Evolutionary conservation across 768 basidiomycete genomes (phyloP).

Genomic region (Phylloporus sp.): DNA sequence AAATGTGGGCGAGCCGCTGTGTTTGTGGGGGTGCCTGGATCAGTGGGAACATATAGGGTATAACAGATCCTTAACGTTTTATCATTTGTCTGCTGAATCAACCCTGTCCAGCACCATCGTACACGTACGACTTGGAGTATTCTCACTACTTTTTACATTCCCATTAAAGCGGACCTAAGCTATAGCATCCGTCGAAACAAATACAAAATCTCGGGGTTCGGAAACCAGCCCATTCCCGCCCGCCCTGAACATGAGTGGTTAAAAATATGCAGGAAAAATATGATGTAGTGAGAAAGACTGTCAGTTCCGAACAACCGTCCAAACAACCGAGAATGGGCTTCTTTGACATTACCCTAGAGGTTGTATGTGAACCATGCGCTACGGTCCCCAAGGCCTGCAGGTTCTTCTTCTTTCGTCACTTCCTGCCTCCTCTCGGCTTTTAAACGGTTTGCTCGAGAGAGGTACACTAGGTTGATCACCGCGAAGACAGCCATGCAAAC

Average conservation of each 20-base stretch:
- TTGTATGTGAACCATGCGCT: conserved; percentile 56
- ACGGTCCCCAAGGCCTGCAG: conserved; percentile 31
- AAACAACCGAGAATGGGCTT: background rate
- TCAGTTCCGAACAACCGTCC: no score
- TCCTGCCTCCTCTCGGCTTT: conserved; percentile 38
- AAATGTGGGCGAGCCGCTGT: conserved; percentile 54
- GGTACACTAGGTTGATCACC: conserved; percentile 37
- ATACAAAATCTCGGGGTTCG: background rate
- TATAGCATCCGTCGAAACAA: background rate
- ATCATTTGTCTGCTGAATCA: background rate
- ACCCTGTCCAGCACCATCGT: no score
- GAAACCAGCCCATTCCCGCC: background rate
- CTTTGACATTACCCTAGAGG: conserved; percentile 35
- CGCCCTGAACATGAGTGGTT: background rate
- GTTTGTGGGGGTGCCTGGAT: conserved; percentile 71
- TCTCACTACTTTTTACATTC: background rate
- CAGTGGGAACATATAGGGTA: conserved; percentile 12
- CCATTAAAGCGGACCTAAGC: background rate
- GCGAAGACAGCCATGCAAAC: conserved; percentile 37
- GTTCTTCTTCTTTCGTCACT: conserved; percentile 34
- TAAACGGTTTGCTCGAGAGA: conserved; percentile 41
- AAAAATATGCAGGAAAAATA: background rate
- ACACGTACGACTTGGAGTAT: background rate
- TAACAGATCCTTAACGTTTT: background rate
- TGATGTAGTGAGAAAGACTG: no score